These are phyloP conservation scores for Seminavis robusta DNA, from an alignment of 108 stramenopile species.

Conservation along the genomic window DNA sequence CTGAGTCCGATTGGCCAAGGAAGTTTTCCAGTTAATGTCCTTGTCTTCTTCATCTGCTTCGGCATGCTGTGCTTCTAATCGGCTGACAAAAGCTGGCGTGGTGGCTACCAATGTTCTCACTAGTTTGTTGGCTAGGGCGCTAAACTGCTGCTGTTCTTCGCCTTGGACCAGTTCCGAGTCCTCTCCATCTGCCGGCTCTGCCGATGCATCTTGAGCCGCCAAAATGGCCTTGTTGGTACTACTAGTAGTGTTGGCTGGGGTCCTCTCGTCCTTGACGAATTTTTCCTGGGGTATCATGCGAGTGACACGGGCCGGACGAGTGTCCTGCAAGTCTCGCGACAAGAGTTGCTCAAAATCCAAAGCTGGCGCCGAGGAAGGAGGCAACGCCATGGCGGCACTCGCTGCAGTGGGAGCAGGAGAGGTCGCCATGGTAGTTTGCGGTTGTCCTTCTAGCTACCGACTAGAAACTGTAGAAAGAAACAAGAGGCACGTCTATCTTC, in stretches of 20 bases:
- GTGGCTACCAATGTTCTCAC: too few relatives aligned
- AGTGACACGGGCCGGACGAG: constrained; percentile 29
- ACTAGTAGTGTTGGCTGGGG: neutral
- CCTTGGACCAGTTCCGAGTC: constrained; percentile 9
- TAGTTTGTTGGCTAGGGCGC: too few relatives aligned
- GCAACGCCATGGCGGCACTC: neutral
- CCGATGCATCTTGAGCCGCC: neutral
- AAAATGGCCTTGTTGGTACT: neutral
- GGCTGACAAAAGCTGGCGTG: constrained; percentile 30
- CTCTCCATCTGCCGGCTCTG: neutral
- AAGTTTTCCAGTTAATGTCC: too few relatives aligned
- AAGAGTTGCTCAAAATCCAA: constrained; percentile 47
- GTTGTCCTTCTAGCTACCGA: too few relatives aligned
- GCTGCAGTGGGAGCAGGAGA: neutral
- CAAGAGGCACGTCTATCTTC: neutral
- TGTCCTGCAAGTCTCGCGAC: constrained; percentile 39
- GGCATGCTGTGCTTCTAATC: constrained; percentile 1
- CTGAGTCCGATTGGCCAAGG: too few relatives aligned
- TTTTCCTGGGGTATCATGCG: constrained; percentile 17
- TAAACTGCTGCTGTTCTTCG: constrained; percentile 35
- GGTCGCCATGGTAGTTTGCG: neutral
- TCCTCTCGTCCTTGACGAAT: neutral
- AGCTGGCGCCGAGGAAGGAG: neutral
- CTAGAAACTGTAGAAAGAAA: neutral
- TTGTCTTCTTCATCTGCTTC: neutral